Evolutionary conservation across 768 basidiomycete species (phyloP), one percentile per base, ranked within the genome.

Genomic region (Solioccasus polychromus): DNA sequence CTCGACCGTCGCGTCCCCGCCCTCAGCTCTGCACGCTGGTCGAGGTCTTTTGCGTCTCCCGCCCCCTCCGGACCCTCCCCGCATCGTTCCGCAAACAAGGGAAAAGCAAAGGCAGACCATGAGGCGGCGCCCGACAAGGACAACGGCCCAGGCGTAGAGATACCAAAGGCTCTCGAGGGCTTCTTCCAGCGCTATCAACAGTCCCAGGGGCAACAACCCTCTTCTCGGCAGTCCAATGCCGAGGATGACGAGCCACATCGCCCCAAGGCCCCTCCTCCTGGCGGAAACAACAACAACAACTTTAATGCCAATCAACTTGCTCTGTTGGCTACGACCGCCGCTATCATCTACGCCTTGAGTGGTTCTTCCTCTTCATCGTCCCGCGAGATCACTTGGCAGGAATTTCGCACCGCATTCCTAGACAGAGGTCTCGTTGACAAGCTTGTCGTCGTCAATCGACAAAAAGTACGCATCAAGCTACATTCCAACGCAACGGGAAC

Each of bases 351-450:
- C 55, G 77, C 78, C 12, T 72, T 79, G 46, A 76, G 82, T 11
- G 61, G 63, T 23, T 72, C 71, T 30, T 66, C 71, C 1, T 70
- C 77, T 4, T 64, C 70, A 0, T 68, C 71, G 20, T 80, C 86
- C 2, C 81, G 88, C 48, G 96, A 99, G 70, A 98, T 99, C 55
- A 99, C 96, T 52, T 99, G 96, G 95, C 94, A 97, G 69, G 96
- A 98, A 68, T 99, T 99, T 74, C 83, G 93, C 42, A 94, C 91
- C 35, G 92, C 92, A 9, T 92, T 99, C 74, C 85, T 99, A 36
- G 88, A 95, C 68, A 93, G 94, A 63, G 95, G 92, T 34, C 79
- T 97, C 42, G 95, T 99, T 29, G 93, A 97, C 55, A 92, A 84
- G 60, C 83, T 98, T 46, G 79, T 83, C 42, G 95, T 98, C 48